phyloP scores from a whole-genome alignment of 768 basidiomycete species.

The Mycena rebaudengoi region DNA sequence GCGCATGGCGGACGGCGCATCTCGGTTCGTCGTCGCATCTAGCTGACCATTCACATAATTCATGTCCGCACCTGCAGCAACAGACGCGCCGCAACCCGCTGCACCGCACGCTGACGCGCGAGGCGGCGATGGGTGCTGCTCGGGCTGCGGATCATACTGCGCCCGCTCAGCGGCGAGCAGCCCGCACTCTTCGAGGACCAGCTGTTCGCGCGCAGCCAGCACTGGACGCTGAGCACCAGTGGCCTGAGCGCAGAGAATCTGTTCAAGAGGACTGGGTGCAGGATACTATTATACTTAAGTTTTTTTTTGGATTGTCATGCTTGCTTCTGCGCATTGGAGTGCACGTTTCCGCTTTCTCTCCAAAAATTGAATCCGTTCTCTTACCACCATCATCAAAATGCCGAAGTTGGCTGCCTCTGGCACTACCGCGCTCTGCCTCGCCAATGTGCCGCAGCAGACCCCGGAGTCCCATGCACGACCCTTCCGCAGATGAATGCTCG shows the following conservation, averaged over 20 bases:
- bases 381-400: too few species aligned
- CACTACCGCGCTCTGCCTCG: too few species aligned
- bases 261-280: slow-evolving; percentile 93
- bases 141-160: slow-evolving; percentile 75
- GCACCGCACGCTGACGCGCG: slow-evolving; percentile 70
- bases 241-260: slow-evolving; percentile 85
- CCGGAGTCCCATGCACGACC: too few species aligned
- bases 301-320: too few species aligned
- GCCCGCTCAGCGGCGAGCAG: slow-evolving; percentile 59
- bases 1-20: slow-evolving; percentile 67
- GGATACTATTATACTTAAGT: too few species aligned
- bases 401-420: too few species aligned
- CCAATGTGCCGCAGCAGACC: too few species aligned
- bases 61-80: slow-evolving; percentile 35
- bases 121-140: slow-evolving; percentile 86
- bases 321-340: too few species aligned
- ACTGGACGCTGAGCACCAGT: slow-evolving; percentile 92
- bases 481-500: too few species aligned
- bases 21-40: slow-evolving; percentile 48
- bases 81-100: slow-evolving; percentile 59
- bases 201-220: slow-evolving; percentile 75
- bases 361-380: too few species aligned
- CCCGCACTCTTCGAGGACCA: slow-evolving; percentile 80
- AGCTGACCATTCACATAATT: background rate
- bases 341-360: too few species aligned